A percentile compares a stretch with the other conserved stretches of the same genome.
Conservation (phyloP, 2,329 filamentous ascomycete species). For the Botryotinia globosa region DNA sequence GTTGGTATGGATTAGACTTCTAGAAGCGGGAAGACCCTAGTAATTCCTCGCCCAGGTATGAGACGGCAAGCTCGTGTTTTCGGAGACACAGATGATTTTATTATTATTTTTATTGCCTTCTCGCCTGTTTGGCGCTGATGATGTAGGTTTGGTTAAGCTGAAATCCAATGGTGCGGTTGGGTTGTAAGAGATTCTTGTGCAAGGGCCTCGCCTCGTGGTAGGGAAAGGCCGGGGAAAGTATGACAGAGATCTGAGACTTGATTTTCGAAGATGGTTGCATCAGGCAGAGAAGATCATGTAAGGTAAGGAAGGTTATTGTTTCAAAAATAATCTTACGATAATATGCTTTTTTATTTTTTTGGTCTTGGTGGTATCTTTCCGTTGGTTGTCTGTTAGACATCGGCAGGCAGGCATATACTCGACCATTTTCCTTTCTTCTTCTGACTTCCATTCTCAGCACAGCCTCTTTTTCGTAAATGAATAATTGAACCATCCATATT, state of each 20-base stretch:
- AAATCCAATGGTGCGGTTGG: neutral
- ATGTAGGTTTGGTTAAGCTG: constrained; percentile 5
- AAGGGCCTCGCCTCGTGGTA: constrained; percentile 8
- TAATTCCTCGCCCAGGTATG: neutral
- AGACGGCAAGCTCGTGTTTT: neutral
- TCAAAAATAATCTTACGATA: neutral
- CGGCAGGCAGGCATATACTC: neutral
- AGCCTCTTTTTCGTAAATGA: neutral
- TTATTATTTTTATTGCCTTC: neutral
- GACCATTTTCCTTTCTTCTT: neutral
- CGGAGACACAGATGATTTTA: neutral
- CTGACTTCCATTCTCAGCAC: neutral
- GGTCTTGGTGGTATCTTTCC: too few species aligned
- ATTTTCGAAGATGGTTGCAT: constrained; percentile 1
- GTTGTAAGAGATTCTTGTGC: constrained; percentile 16
- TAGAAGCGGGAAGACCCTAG: constrained; percentile 2
- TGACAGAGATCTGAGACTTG: neutral
- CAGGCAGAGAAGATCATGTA: constrained; percentile 11
- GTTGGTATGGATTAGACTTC: neutral
- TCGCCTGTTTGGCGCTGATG: neutral
- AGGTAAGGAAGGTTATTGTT: constrained; percentile 2
- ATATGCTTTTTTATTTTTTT: neutral
- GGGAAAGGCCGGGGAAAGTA: neutral
- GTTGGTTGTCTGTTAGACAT: neutral
- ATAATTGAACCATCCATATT: neutral